Evolutionary conservation across 1,139 yeast genomes (phyloP).

Genomic region (Taiozyma sp.): DNA sequence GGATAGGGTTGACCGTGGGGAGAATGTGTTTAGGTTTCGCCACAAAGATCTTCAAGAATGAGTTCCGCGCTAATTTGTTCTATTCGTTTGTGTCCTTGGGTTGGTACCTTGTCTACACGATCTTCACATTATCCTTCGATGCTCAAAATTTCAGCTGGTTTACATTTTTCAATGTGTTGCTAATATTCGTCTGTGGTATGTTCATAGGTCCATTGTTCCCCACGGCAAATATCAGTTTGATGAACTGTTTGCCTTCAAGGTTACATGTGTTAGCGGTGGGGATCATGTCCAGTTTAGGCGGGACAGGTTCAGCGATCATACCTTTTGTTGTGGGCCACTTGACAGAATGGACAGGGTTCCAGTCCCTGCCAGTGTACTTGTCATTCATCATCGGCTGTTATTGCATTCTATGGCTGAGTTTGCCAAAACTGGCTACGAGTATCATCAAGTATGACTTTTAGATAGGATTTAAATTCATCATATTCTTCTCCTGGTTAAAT

Average conservation of each 20-base stretch:
- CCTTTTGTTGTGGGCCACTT: constrained; percentile 59
- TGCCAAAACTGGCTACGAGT: constrained; percentile 24
- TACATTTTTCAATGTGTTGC: constrained; percentile 29
- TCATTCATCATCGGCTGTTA: constrained; percentile 24
- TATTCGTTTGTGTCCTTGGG: constrained; percentile 29
- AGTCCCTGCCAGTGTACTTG: constrained; percentile 26
- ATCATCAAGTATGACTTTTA: constrained; percentile 13
- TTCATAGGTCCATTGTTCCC: constrained; percentile 83
- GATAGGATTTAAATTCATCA: not conserved
- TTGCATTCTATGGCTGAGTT: constrained; percentile 26
- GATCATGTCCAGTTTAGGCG: constrained; percentile 73
- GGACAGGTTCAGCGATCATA: constrained; percentile 72
- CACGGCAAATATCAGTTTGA: constrained; percentile 61
- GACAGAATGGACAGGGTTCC: constrained; percentile 25
- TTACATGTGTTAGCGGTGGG: constrained; percentile 71
- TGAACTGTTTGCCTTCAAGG: constrained; percentile 57
- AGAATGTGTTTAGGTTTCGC: constrained; percentile 56
- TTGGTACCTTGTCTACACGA: constrained; percentile 19
- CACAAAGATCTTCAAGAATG: constrained; percentile 48
- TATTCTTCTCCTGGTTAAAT: not conserved
- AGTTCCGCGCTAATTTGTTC: constrained; percentile 41
- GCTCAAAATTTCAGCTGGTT: constrained; percentile 4
- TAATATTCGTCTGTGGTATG: constrained; percentile 55
- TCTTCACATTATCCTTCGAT: constrained; percentile 12
- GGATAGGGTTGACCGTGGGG: constrained; percentile 65